Evolutionary conservation across 2,329 filamentous ascomycete genomes (phyloP).

Genomic region (Curvularia sp.): DNA sequence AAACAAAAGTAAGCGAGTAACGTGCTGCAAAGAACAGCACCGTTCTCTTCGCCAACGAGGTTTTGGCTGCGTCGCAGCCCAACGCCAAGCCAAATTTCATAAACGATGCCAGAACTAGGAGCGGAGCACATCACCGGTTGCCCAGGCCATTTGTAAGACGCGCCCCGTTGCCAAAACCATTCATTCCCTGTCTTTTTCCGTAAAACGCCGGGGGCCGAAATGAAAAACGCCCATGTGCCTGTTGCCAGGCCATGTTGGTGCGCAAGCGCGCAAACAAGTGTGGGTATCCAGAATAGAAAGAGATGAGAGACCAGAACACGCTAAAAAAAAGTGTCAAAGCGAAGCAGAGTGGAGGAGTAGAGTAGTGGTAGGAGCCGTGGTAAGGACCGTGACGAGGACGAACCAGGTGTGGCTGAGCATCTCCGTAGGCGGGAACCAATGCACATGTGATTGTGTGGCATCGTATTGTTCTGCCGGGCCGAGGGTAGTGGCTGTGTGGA

Average conservation of each 20-base stretch:
- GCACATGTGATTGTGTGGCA: conserved; percentile 12
- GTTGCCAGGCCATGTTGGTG: conserved; percentile 13
- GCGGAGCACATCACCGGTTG: conserved; percentile 11
- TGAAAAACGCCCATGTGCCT: conserved; percentile 23
- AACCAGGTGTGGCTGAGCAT: conserved; percentile 10
- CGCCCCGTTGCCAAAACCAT: background rate
- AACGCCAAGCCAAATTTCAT: conserved; percentile 15
- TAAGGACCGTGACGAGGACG: background rate
- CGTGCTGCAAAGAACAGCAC: background rate
- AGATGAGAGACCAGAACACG: conserved; percentile 16
- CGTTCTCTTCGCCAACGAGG: conserved; percentile 5
- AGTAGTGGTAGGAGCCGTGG: conserved; percentile 9
- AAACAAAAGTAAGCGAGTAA: conserved; percentile 7
- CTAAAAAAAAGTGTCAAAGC: background rate
- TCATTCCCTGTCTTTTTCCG: conserved; percentile 23
- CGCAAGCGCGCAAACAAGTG: conserved; percentile 22
- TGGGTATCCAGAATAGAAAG: conserved; percentile 34
- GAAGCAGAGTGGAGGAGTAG: conserved; percentile 26
- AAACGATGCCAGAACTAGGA: conserved; percentile 6
- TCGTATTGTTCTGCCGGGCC: conserved; percentile 21
- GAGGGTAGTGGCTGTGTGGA: conserved; percentile 23
- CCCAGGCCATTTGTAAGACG: conserved; percentile 7
- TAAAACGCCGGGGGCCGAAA: conserved; percentile 26
- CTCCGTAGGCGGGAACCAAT: conserved; percentile 2
- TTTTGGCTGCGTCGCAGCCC: conserved; percentile 16